Base-by-base conservation (phyloP, 2,329 filamentous ascomycete species). In the Nigrospora oryzae region DNA sequence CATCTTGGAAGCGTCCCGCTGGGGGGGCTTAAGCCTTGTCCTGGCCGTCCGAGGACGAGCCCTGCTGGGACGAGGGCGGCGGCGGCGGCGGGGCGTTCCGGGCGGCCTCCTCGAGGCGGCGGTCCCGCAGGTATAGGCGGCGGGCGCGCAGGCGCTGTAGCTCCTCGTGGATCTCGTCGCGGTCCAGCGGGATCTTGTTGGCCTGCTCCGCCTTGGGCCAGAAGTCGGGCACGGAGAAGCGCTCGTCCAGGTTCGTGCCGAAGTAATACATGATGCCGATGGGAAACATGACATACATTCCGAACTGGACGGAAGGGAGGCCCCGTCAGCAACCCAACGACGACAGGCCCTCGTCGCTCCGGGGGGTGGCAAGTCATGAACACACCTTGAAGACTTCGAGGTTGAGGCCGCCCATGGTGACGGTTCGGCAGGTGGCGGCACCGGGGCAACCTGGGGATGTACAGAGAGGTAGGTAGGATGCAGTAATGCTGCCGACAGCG, bases 221-320 rank as follows among this genome's bases (percentile, higher is more conserved):
- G 74, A 98, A 98, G 46, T 85, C 86, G 17, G 86, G 83, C 1
- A 97, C 88, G 40, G 78, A 71, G 73, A 98, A 98, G 52, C 89
- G 84, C 54, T 84, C 78, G 68, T 98, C 93, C 62, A 98, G 87
- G 67, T 98, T 98, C 46, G 90, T 95, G 63, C 93, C 93, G 67
- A 97, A 98, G 74, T 98, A 98, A 76, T 94, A 97, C 93, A 98
- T 98, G 74, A 93, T 90, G 57, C 88, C 89, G 59, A 98, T 97
- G 15, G 93, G 93, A 69, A 98, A 98, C 77, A 96, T 84, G 71
- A 98, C 84, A 73, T 98, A 98, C 78, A 94, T 87, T 71, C 91
- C 90, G 66, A 98, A 98, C 91, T 96, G 51, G 46, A 37, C 8
- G 8, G 23, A 10, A 6, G 5, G 23, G 14, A 31, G 19, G 38